Evolutionary conservation across 139 green algal species (phyloP).

Genomic region (Chlorella vulgaris): DNA sequence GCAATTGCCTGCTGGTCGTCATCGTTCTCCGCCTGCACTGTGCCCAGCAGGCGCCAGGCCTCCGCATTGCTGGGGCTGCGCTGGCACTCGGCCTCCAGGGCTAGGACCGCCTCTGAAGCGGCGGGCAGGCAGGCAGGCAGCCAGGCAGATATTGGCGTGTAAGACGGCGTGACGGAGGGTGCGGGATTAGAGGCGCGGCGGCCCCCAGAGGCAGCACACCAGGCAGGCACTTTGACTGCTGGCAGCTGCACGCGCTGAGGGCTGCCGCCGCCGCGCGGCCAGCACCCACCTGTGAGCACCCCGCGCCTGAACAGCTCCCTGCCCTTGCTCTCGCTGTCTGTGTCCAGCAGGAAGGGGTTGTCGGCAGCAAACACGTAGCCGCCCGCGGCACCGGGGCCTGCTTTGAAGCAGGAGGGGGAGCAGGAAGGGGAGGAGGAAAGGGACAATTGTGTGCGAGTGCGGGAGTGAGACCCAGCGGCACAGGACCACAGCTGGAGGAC

Average conservation of each 20-base stretch:
- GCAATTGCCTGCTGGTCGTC: constrained; percentile 95
- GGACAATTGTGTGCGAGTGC: background rate
- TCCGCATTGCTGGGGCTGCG: constrained; percentile 76
- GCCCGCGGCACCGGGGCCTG: constrained; percentile 26
- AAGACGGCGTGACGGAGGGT: too few relatives aligned
- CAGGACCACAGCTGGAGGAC: background rate
- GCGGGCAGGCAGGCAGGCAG: background rate
- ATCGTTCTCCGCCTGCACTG: constrained; percentile 98
- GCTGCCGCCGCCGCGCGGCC: background rate
- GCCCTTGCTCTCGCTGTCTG: constrained; percentile 64
- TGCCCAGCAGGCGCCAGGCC: constrained; percentile 95
- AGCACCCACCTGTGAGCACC: constrained; percentile 17
- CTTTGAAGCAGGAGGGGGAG: too few relatives aligned
- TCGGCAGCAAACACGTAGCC: constrained; percentile 82
- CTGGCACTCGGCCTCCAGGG: constrained; percentile 93
- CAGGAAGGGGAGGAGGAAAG: background rate
- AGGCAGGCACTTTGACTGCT: background rate
- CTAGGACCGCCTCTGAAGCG: constrained; percentile 85
- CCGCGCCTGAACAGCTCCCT: constrained; percentile 77
- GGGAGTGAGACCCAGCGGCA: background rate
- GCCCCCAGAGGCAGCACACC: too few relatives aligned
- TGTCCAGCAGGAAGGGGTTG: constrained; percentile 92
- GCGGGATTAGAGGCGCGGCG: too few relatives aligned
- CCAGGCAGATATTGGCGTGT: too few relatives aligned
- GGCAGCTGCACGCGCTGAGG: too few relatives aligned